Percentiles rank a stretch among this genome's conserved stretches.
Conservation (phyloP, 441 rosid genomes). For the Adansonia gregorii region DNA sequence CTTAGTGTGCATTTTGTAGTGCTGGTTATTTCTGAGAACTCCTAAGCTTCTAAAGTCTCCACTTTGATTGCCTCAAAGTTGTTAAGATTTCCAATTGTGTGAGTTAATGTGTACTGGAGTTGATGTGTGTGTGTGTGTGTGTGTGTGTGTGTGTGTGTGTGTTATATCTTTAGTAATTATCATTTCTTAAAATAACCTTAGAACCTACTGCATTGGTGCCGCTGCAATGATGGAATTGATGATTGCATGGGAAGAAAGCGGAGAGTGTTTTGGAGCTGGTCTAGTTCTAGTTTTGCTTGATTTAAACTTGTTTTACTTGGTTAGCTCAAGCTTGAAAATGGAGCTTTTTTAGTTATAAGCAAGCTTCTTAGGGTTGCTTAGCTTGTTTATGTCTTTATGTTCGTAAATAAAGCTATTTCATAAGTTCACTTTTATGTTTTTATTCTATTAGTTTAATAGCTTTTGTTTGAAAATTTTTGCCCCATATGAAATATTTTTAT, state of each 20-base stretch:
- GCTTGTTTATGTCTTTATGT: not conserved
- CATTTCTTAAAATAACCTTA: not conserved
- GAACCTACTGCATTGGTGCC: not conserved
- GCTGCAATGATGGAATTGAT: not conserved
- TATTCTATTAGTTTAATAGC: not conserved
- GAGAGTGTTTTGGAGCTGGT: not conserved
- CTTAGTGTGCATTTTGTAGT: not conserved
- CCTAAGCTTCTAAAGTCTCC: not conserved
- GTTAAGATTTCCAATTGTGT: not conserved
- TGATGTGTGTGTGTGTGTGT: not conserved
- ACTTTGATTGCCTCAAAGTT: not conserved
- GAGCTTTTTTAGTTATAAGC: not conserved
- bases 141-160: not conserved
- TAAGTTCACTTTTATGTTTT: not conserved
- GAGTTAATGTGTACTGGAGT: not conserved
- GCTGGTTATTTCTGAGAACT: not conserved
- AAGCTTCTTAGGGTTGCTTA: not conserved
- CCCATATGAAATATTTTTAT: not conserved
- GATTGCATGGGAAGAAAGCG: not conserved
- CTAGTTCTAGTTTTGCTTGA: not conserved
- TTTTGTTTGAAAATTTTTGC: not conserved
- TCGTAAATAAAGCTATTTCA: not conserved
- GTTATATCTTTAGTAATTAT: not conserved
- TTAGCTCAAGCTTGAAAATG: not conserved
- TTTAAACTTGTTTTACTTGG: slow-evolving; percentile 1